phyloP scores from a whole-genome alignment of 1,284 basidiomycete genomes.

The Schizophyllum commune region DNA sequence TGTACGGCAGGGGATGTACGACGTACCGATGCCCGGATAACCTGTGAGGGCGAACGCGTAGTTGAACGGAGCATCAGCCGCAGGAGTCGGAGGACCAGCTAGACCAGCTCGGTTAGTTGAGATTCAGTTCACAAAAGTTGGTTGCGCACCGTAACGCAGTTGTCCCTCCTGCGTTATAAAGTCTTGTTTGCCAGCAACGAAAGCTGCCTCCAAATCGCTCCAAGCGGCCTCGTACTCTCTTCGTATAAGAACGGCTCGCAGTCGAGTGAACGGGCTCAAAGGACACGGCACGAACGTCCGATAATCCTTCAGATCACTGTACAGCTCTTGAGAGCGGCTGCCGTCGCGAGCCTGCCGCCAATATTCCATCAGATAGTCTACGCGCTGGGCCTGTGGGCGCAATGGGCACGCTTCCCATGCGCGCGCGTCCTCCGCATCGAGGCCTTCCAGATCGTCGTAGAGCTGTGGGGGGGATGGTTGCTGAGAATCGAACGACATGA shows the following conservation, averaged over 20 bases:
- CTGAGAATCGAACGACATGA: too few species aligned
- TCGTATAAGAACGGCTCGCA: not conserved
- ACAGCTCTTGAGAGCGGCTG: not conserved
- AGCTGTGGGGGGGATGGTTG: too few species aligned
- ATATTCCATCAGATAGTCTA: not conserved
- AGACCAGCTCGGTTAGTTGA: too few species aligned
- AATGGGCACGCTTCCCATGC: too few species aligned
- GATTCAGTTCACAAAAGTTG: not conserved
- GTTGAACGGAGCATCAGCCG: too few species aligned
- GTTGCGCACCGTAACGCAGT: not conserved
- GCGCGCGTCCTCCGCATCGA: too few species aligned
- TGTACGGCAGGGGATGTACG: not conserved
- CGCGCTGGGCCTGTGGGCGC: not conserved
- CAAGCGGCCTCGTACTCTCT: not conserved
- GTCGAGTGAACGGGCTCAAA: not conserved
- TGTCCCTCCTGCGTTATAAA: not conserved
- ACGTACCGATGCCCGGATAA: not conserved
- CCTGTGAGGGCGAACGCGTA: not conserved
- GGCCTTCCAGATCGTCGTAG: too few species aligned
- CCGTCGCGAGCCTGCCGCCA: not conserved
- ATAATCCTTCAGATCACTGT: not conserved
- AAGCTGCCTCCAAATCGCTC: not conserved
- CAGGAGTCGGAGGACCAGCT: not conserved
- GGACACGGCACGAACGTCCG: not conserved
- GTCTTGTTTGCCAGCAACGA: not conserved